Conservation (phyloP, 2,329 filamentous ascomycete genomes). For the Thielaviopsis euricoi region DNA sequence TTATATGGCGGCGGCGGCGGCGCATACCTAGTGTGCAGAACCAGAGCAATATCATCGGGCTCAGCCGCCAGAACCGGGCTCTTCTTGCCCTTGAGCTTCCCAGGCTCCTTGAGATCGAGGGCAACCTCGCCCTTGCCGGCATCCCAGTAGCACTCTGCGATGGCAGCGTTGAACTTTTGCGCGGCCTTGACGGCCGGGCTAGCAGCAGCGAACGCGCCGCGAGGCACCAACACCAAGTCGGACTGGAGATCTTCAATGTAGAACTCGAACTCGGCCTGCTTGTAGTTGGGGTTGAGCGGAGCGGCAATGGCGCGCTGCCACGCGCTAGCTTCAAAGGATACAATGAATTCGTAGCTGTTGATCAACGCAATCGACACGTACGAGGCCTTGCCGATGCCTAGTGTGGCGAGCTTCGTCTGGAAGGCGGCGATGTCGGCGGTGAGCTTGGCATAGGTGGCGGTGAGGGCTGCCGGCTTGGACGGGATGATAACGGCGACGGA, state of each 20-base stretch:
- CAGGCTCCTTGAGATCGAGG: conserved; percentile 61
- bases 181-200: conserved; percentile 62
- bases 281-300: conserved; percentile 77
- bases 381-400: conserved; percentile 52
- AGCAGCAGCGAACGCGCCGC: conserved; percentile 48
- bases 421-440: conserved; percentile 49
- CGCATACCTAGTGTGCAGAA: conserved; percentile 58
- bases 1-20: no score
- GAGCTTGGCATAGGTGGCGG: conserved; percentile 55
- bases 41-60: conserved; percentile 65
- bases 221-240: conserved; percentile 58
- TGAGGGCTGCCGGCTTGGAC: conserved; percentile 41
- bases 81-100: conserved; percentile 38
- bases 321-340: conserved; percentile 71
- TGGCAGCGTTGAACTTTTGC: conserved; percentile 62
- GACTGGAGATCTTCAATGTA: conserved; percentile 81
- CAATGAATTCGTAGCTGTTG: conserved; percentile 79
- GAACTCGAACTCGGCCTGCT: conserved; percentile 81
- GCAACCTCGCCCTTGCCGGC: conserved; percentile 45
- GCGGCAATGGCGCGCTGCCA: conserved; percentile 73
- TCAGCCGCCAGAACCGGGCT: conserved; percentile 32
- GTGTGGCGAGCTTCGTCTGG: conserved; percentile 59
- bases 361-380: conserved; percentile 70
- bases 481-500: conserved; percentile 57
- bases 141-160: conserved; percentile 77